A percentile compares a stretch with the other conserved stretches of the same genome.
Conservation (phyloP, 2,329 filamentous ascomycete species). For the Hymenoscyphus salicellus region DNA sequence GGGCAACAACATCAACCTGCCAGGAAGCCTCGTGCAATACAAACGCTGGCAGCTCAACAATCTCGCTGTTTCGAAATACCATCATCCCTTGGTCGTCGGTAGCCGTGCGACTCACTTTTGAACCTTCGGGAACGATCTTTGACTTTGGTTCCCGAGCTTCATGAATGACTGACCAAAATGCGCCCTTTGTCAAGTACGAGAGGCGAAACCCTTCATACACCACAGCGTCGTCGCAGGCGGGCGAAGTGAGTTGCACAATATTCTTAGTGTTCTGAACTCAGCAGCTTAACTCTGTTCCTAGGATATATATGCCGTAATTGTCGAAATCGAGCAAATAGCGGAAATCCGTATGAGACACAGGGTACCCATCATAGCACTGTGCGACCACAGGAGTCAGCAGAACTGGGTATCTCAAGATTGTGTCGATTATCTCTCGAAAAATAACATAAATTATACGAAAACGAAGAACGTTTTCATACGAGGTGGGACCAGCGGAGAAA, state of each 20-base stretch:
- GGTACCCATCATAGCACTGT: constrained; percentile 5
- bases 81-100: not conserved
- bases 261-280: not conserved
- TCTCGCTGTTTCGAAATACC: not conserved
- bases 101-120: not conserved
- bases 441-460: not conserved
- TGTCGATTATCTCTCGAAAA: constrained; percentile 2
- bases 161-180: constrained; percentile 8
- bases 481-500: not conserved
- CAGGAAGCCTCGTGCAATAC: not conserved
- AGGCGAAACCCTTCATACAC: not conserved
- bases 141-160: not conserved
- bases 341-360: not conserved
- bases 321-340: constrained; percentile 2
- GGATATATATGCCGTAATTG: constrained; percentile 6
- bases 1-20: not conserved
- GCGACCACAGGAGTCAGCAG: not conserved
- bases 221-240: no score
- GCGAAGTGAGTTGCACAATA: not conserved
- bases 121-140: no score
- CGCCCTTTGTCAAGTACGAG: constrained; percentile 3
- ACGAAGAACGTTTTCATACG: not conserved
- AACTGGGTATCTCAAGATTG: constrained; percentile 5
- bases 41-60: not conserved
- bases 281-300: not conserved